These are phyloP conservation scores for Phytophthora multivora DNA, from an alignment of 352 stramenopile species.

Conservation along the genomic window DNA sequence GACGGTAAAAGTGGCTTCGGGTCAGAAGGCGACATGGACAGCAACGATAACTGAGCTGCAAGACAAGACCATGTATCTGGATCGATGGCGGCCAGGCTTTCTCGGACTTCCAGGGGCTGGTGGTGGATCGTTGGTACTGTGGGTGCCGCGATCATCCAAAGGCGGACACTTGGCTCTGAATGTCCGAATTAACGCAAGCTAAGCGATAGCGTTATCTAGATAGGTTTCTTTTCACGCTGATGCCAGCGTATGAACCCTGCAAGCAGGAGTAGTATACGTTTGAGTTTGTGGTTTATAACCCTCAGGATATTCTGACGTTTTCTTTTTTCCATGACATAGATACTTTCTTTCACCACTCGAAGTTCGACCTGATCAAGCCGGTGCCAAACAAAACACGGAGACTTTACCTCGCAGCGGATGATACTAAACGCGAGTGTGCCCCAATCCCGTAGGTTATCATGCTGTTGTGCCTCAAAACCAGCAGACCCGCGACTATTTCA, in stretches of 20 bases:
- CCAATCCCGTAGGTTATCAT: background rate
- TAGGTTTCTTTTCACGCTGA: background rate
- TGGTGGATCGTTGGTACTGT: conserved; percentile 46
- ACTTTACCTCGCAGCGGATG: too few species aligned
- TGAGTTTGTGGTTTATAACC: background rate
- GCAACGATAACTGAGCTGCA: conserved; percentile 36
- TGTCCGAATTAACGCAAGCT: conserved; percentile 48
- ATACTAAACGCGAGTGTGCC: too few species aligned
- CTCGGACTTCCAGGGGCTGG: conserved; percentile 31
- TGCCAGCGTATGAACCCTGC: conserved; percentile 1
- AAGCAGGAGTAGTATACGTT: background rate
- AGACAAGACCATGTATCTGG: conserved; percentile 61
- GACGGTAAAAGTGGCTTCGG: conserved; percentile 36
- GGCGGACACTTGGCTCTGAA: conserved; percentile 40
- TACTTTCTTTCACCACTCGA: too few species aligned
- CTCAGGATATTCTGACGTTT: background rate
- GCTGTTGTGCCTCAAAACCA: background rate
- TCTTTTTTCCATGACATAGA: too few species aligned
- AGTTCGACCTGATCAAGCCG: too few species aligned
- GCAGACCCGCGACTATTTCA: conserved; percentile 1
- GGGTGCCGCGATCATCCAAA: conserved; percentile 35
- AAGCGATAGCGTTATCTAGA: conserved; percentile 13
- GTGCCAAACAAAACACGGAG: too few species aligned
- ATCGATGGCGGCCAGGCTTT: conserved; percentile 54
- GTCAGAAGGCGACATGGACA: conserved; percentile 41